phyloP scores from a whole-genome alignment of 495 filamentous ascomycete species.

The Lichenothelia convexa region DNA sequence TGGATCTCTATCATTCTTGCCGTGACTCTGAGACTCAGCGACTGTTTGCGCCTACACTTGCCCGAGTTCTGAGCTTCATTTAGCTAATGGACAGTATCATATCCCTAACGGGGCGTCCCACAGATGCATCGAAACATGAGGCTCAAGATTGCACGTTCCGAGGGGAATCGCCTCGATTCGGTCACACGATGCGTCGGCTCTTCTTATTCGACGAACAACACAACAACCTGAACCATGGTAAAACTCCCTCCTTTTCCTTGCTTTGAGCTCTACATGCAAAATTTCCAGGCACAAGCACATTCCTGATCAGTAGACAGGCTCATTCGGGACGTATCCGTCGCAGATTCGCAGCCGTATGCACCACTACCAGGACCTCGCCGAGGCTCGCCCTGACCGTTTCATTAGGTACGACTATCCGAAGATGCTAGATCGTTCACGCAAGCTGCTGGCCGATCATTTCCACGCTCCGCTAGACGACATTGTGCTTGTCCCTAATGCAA shows the following conservation, averaged over 20 bases:
- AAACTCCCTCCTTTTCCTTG: constrained; percentile 4
- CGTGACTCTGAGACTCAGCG: too few species aligned
- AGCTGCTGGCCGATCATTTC: constrained; percentile 44
- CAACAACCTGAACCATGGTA: constrained; percentile 72
- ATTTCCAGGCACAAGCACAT: too few species aligned
- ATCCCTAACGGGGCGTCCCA: too few species aligned
- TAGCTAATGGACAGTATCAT: too few species aligned
- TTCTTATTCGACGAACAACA: constrained; percentile 54
- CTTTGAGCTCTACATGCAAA: too few species aligned
- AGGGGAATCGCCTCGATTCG: too few species aligned
- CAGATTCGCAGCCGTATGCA: constrained; percentile 37
- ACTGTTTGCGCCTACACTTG: too few species aligned
- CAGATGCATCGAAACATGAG: too few species aligned
- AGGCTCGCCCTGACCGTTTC: constrained; percentile 53
- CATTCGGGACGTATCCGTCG: constrained; percentile 62
- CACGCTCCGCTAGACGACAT: constrained; percentile 40
- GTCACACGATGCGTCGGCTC: constrained; percentile 41
- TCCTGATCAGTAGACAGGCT: constrained; percentile 34
- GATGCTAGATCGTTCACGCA: constrained; percentile 44
- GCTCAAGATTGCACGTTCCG: too few species aligned
- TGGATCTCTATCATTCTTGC: too few species aligned
- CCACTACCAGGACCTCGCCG: constrained; percentile 37
- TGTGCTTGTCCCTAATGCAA: constrained; percentile 70
- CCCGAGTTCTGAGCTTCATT: too few species aligned
- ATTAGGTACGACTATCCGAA: constrained; percentile 41